Conservation (phyloP, 306 rosid species). For the Phaseolus lunatus region DNA sequence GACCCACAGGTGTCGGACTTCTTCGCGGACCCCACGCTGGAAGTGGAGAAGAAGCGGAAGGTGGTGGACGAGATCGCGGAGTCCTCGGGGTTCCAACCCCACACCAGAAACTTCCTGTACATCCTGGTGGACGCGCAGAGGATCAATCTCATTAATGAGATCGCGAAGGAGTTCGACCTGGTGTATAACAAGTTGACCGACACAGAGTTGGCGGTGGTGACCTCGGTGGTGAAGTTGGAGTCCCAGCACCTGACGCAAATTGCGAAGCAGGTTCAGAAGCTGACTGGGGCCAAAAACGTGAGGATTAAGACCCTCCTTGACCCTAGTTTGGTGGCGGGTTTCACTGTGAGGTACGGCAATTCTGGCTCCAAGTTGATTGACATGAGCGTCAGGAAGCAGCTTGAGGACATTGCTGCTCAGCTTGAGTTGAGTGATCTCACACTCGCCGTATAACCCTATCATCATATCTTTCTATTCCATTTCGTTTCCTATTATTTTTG, state of each 20-base stretch:
- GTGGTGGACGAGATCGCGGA: constrained; percentile 61
- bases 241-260: constrained; percentile 91
- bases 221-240: constrained; percentile 90
- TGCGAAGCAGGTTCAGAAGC: constrained; percentile 94
- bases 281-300: constrained; percentile 83
- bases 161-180: constrained; percentile 69
- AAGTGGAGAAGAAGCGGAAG: constrained; percentile 49
- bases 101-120: constrained; percentile 74
- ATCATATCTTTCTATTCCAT: neutral
- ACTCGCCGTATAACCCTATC: constrained; percentile 49
- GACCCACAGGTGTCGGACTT: constrained; percentile 56
- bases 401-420: constrained; percentile 89
- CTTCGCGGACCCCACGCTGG: constrained; percentile 70
- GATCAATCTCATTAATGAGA: constrained; percentile 62
- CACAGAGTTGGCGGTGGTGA: constrained; percentile 79
- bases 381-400: constrained; percentile 91
- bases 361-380: constrained; percentile 87
- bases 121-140: constrained; percentile 66
- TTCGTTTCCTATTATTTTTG: constrained; percentile 23
- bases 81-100: constrained; percentile 58
- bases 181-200: constrained; percentile 66
- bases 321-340: constrained; percentile 82
- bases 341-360: constrained; percentile 77
- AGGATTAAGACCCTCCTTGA: constrained; percentile 80
- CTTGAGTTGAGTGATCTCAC: constrained; percentile 75